Evolutionary conservation across 306 rosid species (phyloP).

Genomic region (Acacia crassicarpa): DNA sequence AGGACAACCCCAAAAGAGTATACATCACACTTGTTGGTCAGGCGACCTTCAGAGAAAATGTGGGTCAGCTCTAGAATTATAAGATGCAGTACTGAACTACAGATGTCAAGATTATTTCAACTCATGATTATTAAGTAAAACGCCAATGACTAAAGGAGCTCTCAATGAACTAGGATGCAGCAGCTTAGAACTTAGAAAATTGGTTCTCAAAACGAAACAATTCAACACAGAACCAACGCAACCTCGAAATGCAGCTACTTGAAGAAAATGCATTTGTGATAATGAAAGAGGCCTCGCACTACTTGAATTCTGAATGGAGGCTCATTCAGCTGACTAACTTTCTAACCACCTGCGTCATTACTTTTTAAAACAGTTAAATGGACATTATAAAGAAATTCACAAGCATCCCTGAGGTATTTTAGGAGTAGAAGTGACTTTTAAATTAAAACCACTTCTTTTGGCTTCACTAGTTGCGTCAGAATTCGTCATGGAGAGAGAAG

Average conservation of each 20-base stretch:
- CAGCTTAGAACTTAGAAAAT: background rate
- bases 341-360: background rate
- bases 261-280: background rate
- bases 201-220: background rate
- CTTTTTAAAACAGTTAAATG: background rate
- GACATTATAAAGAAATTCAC: background rate
- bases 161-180: background rate
- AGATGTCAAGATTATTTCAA: background rate
- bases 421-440: no score
- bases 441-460: no score
- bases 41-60: no score
- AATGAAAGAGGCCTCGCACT: background rate
- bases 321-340: background rate
- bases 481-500: no score
- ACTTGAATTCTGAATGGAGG: background rate
- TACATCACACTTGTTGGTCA: no score
- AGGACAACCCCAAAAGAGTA: conserved; percentile 65
- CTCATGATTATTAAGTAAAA: background rate
- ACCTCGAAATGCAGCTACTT: no score
- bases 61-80: no score
- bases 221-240: background rate
- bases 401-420: no score
- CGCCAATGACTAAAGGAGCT: background rate
- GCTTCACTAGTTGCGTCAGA: no score
- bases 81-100: no score